A percentile compares a stretch with the other conserved stretches of the same genome.
These are phyloP conservation scores for Colletotrichum sp. DNA, from an alignment of 2,329 filamentous ascomycete genomes.

Conservation along the genomic window DNA sequence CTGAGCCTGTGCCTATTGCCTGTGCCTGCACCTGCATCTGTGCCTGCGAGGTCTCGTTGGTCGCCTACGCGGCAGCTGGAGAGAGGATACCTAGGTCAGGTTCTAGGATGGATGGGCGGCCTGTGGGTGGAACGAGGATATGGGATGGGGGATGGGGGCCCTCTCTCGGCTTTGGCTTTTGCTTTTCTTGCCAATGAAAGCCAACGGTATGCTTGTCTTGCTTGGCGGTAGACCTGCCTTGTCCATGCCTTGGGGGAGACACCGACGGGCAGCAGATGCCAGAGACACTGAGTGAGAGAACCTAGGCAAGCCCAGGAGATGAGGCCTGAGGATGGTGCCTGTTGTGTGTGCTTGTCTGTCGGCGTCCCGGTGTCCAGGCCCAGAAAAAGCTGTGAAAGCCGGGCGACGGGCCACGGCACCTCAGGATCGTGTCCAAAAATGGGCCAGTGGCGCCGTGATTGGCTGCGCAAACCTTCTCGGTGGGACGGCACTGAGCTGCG, in stretches of 20 bases:
- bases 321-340: background rate
- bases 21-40: background rate
- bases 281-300: background rate
- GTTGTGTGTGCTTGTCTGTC: background rate
- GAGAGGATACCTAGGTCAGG: background rate
- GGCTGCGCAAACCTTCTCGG: background rate
- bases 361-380: background rate
- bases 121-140: background rate
- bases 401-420: background rate
- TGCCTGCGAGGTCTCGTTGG: conserved; percentile 2
- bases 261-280: background rate
- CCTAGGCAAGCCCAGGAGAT: background rate
- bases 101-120: background rate
- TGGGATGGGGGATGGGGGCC: conserved; percentile 6
- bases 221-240: background rate
- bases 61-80: background rate
- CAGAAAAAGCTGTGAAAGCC: background rate
- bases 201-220: background rate
- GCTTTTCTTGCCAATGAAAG: background rate
- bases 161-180: background rate
- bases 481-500: conserved; percentile 9
- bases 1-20: background rate
- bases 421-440: conserved; percentile 15
- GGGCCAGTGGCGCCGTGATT: background rate
- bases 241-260: background rate